Percentiles rank a stretch among this genome's conserved stretches.
Evolutionary conservation across 73 alveolate species (phyloP).

Genomic region (Paramecium primaurelia): DNA sequence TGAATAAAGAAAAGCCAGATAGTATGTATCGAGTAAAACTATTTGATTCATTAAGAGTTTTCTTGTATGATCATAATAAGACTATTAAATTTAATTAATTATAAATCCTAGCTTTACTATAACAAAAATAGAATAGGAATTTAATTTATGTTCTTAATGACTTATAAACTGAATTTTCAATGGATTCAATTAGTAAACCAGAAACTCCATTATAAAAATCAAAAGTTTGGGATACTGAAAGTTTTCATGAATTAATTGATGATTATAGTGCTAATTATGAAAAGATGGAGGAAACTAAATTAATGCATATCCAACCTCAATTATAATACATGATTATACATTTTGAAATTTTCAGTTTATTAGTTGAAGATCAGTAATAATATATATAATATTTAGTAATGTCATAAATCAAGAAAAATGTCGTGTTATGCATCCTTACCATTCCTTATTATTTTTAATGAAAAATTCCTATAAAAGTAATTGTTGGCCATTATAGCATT

Average conservation of each 20-base stretch:
- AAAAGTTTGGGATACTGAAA: background rate
- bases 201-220: background rate
- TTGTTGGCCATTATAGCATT: constrained; percentile 41
- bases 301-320: background rate
- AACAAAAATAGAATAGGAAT: background rate
- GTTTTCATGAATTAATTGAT: background rate
- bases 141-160: background rate
- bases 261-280: background rate
- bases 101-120: background rate
- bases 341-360: constrained; percentile 24
- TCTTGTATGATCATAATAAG: constrained; percentile 29
- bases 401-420: constrained; percentile 5
- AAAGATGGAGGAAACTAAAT: constrained; percentile 2
- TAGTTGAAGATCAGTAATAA: background rate
- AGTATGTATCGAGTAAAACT: background rate
- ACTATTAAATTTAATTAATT: background rate
- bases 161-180: background rate
- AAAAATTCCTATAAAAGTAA: background rate
- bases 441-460: background rate
- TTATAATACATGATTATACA: background rate
- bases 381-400: background rate
- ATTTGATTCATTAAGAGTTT: constrained; percentile 12
- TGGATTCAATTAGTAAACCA: background rate
- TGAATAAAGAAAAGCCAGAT: background rate
- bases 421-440: constrained; percentile 1